Percentiles rank a stretch among this genome's conserved stretches.
Conservation (phyloP, 306 rosid genomes). For the Mucuna pruriens region DNA sequence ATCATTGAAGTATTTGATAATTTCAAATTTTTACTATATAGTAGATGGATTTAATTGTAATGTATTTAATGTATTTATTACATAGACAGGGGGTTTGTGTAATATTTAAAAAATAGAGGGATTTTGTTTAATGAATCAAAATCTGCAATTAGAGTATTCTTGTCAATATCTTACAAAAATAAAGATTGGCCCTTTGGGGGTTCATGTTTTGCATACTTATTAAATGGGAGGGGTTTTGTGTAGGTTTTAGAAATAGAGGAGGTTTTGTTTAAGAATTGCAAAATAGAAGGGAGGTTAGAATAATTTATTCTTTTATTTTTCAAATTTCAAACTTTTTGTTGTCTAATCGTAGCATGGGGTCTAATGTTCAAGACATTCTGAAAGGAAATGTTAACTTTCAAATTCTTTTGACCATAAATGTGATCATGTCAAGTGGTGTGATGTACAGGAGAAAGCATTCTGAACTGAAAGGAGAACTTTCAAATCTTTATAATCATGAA, state of each 20-base stretch:
- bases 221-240: neutral
- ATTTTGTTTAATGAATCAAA: neutral
- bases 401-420: constrained; percentile 35
- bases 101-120: neutral
- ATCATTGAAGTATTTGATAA: neutral
- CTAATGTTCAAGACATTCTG: constrained; percentile 60
- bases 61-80: neutral
- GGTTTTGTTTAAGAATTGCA: neutral
- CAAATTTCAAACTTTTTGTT: neutral
- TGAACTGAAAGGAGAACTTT: constrained; percentile 86
- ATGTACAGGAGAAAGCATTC: constrained; percentile 91
- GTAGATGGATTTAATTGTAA: neutral
- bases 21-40: neutral
- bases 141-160: neutral
- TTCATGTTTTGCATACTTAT: neutral
- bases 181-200: neutral
- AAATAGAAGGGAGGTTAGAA: neutral
- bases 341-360: constrained; percentile 1
- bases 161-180: neutral
- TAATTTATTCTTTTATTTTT: neutral
- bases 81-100: neutral
- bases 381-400: constrained; percentile 64
- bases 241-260: neutral
- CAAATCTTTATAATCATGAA: constrained; percentile 83
- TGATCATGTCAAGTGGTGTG: constrained; percentile 28